phyloP scores from a whole-genome alignment of 768 basidiomycete genomes.

The Hypholoma fasciculare region DNA sequence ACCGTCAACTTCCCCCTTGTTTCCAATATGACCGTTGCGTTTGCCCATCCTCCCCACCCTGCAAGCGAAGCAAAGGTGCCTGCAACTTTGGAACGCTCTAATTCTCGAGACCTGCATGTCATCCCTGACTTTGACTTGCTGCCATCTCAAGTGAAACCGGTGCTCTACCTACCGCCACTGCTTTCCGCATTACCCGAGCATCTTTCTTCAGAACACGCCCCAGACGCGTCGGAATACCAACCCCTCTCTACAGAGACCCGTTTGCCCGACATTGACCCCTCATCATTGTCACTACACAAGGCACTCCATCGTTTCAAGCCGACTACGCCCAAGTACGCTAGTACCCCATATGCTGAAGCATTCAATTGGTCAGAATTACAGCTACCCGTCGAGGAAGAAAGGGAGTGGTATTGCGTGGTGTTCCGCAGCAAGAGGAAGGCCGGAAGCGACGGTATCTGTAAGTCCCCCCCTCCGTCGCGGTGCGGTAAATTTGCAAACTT shows the following conservation, averaged over 20 bases:
- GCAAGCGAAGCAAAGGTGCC: not conserved
- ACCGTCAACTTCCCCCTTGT: not conserved
- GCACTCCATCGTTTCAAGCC: conserved; percentile 80
- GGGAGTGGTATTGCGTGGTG: conserved; percentile 92
- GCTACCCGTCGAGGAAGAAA: conserved; percentile 68
- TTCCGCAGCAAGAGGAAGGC: conserved; percentile 79
- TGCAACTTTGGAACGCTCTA: not conserved
- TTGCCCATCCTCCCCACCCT: conserved; percentile 31
- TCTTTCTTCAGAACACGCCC: conserved; percentile 27
- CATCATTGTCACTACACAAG: conserved; percentile 82
- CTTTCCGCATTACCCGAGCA: conserved; percentile 70
- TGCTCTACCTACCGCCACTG: conserved; percentile 84
- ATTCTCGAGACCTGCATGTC: conserved; percentile 15
- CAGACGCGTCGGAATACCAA: conserved; percentile 27
- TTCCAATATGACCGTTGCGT: conserved; percentile 20
- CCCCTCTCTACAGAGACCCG: conserved; percentile 69
- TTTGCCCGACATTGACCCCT: conserved; percentile 84
- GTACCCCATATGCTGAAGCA: conserved; percentile 62
- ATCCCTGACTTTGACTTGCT: conserved; percentile 19
- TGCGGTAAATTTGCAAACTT: not conserved
- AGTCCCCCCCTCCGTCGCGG: conserved; percentile 19
- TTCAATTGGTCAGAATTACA: conserved; percentile 86
- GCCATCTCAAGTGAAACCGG: conserved; percentile 33
- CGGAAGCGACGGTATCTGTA: conserved; percentile 70
- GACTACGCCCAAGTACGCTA: conserved; percentile 58